A percentile compares a stretch with the other conserved stretches of the same genome.
Conservation (phyloP, 1,139 yeast species). For the Yamadazyma oceani region DNA sequence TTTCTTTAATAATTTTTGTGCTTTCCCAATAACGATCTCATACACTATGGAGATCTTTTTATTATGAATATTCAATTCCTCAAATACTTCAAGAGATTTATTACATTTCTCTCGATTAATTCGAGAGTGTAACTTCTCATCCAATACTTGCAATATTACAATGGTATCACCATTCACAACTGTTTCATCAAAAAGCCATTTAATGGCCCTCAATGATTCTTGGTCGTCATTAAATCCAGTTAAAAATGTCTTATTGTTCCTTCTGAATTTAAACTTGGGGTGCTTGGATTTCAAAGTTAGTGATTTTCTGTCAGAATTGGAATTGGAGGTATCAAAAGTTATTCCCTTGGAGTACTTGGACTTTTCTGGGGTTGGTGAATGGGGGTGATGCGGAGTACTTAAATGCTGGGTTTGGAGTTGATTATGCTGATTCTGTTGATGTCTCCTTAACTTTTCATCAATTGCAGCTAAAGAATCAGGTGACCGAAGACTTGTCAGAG, state of each 20-base stretch:
- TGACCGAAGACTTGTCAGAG: constrained; percentile 13
- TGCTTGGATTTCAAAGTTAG: constrained; percentile 58
- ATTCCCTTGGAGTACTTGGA: constrained; percentile 36
- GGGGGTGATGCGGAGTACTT: not conserved
- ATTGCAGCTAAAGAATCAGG: constrained; percentile 7
- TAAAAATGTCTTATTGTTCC: constrained; percentile 61
- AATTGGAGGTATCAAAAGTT: constrained; percentile 50
- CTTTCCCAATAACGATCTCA: constrained; percentile 64
- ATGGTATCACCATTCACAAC: constrained; percentile 65
- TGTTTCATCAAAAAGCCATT: constrained; percentile 67
- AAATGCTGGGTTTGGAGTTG: not conserved
- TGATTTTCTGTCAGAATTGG: constrained; percentile 41
- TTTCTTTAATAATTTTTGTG: constrained; percentile 51
- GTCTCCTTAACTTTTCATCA: constrained; percentile 10
- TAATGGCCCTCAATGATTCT: constrained; percentile 59
- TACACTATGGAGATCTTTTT: constrained; percentile 55
- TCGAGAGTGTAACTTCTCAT: constrained; percentile 32
- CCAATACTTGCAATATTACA: constrained; percentile 59
- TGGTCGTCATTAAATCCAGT: constrained; percentile 60
- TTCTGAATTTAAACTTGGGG: constrained; percentile 50
- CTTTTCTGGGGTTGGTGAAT: not conserved
- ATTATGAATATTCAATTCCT: constrained; percentile 45
- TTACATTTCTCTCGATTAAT: constrained; percentile 36
- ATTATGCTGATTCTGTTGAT: not conserved
- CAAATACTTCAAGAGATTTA: constrained; percentile 40